A percentile compares a stretch with the other conserved stretches of the same genome.
phyloP scores from a whole-genome alignment of 2,329 filamentous ascomycete species.

The Coleophoma crateriformis region DNA sequence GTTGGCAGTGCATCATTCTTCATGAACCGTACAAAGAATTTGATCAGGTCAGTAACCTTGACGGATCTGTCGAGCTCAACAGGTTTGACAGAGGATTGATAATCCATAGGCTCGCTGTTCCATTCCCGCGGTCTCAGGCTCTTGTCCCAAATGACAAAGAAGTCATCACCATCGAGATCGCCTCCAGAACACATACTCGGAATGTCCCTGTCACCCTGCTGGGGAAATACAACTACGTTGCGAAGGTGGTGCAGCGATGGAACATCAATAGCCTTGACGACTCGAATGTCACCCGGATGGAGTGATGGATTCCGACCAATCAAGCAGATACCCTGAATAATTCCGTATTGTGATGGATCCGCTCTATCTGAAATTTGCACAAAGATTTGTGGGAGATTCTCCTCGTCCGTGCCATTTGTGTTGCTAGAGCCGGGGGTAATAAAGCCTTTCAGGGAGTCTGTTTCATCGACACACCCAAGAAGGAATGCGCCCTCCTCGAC shows the following conservation, averaged over 20 bases:
- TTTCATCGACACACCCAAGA: constrained; percentile 86
- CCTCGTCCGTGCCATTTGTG: constrained; percentile 24
- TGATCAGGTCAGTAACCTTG: constrained; percentile 64
- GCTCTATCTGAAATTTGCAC: constrained; percentile 66
- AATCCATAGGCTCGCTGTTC: constrained; percentile 76
- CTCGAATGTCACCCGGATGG: constrained; percentile 85
- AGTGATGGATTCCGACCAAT: constrained; percentile 90
- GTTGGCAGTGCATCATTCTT: constrained; percentile 77
- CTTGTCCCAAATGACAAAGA: constrained; percentile 86
- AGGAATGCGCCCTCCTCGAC: constrained; percentile 82
- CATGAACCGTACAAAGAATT: constrained; percentile 90
- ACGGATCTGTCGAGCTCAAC: constrained; percentile 55
- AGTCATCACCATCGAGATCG: constrained; percentile 94
- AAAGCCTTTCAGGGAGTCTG: constrained; percentile 67
- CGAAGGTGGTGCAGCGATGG: constrained; percentile 69
- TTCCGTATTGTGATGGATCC: constrained; percentile 45
- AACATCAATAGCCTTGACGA: constrained; percentile 78
- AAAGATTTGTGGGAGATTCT: constrained; percentile 77
- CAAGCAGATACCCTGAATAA: constrained; percentile 74
- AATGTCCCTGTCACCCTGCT: constrained; percentile 75
- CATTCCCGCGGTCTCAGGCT: constrained; percentile 64
- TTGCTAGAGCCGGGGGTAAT: constrained; percentile 36
- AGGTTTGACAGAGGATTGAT: constrained; percentile 49
- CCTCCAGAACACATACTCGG: constrained; percentile 95
- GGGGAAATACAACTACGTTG: constrained; percentile 84